These are phyloP conservation scores for Fusarium brevicatenulatum DNA, from an alignment of 2,329 filamentous ascomycete genomes.

Conservation along the genomic window DNA sequence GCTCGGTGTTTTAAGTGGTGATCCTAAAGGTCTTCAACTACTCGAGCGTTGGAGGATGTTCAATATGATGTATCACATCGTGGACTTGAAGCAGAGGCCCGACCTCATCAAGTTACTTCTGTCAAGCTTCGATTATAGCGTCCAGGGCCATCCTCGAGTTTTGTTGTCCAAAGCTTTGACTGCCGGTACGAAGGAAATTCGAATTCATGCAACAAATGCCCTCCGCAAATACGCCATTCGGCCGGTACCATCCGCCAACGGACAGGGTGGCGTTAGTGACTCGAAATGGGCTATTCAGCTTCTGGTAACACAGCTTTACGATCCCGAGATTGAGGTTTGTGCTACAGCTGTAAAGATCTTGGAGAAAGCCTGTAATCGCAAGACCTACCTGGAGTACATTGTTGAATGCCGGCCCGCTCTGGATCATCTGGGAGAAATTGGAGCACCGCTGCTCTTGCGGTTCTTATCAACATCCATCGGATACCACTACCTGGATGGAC, in stretches of 20 bases:
- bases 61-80: constrained; percentile 99
- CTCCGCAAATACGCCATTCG: constrained; percentile 84
- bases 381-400: constrained; percentile 90
- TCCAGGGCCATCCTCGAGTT: constrained; percentile 89
- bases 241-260: constrained; percentile 51
- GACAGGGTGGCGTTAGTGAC: constrained; percentile 62
- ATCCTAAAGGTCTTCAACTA: constrained; percentile 84
- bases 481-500: constrained; percentile 94
- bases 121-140: constrained; percentile 89
- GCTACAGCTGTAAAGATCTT: constrained; percentile 96
- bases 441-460: constrained; percentile 87
- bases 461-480: constrained; percentile 97
- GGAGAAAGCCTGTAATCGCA: constrained; percentile 96
- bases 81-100: constrained; percentile 88
- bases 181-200: constrained; percentile 88
- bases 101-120: constrained; percentile 91
- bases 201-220: constrained; percentile 88
- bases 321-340: constrained; percentile 96
- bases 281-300: constrained; percentile 97
- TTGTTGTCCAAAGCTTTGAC: constrained; percentile 94
- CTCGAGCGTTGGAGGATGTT: constrained; percentile 97
- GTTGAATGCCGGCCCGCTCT: constrained; percentile 95
- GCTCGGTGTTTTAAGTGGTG: constrained; percentile 85
- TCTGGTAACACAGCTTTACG: constrained; percentile 97
- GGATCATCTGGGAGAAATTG: constrained; percentile 96